phyloP scores from a whole-genome alignment of 805 yeast species.

The Candida verbasci region DNA sequence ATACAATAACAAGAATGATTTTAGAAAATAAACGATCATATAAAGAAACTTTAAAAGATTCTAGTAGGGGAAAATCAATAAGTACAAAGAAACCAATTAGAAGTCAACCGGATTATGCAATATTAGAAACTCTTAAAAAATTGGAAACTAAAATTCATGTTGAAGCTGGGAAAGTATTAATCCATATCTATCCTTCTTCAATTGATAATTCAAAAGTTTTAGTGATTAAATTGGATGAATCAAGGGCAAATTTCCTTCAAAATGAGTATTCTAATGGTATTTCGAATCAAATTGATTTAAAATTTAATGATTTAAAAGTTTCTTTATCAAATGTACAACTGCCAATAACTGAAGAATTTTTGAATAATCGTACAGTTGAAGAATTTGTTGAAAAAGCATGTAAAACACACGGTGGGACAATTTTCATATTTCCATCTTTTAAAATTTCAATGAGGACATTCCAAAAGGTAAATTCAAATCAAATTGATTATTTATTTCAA shows the following conservation, averaged over 20 bases:
- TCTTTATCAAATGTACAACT: conserved; percentile 57
- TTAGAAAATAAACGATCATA: conserved; percentile 73
- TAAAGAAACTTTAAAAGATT: conserved; percentile 67
- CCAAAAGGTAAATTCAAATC: conserved; percentile 48
- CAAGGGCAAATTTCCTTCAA: conserved; percentile 51
- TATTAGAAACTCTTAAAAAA: conserved; percentile 32
- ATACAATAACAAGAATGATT: conserved; percentile 63
- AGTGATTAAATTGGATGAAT: conserved; percentile 52
- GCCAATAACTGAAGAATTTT: conserved; percentile 47
- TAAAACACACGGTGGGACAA: conserved; percentile 71
- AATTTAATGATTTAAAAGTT: conserved; percentile 58
- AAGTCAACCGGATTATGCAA: conserved; percentile 3
- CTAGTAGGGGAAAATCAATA: conserved; percentile 17
- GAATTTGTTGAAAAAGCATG: conserved; percentile 54
- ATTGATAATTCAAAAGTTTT: conserved; percentile 74
- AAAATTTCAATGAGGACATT: conserved; percentile 70
- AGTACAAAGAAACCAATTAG: conserved; percentile 2
- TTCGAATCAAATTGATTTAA: conserved; percentile 56
- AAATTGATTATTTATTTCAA: conserved; percentile 62
- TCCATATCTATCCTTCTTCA: conserved; percentile 80
- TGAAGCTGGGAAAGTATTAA: conserved; percentile 47
- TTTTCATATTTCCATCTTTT: conserved; percentile 75
- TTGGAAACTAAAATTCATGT: conserved; percentile 69
- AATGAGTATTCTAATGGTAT: conserved; percentile 40
- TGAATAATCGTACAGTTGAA: conserved; percentile 43